Evolutionary conservation across 768 basidiomycete genomes (phyloP), one percentile per base, ranked within the genome.

Genomic region (Polyporus arcularius): DNA sequence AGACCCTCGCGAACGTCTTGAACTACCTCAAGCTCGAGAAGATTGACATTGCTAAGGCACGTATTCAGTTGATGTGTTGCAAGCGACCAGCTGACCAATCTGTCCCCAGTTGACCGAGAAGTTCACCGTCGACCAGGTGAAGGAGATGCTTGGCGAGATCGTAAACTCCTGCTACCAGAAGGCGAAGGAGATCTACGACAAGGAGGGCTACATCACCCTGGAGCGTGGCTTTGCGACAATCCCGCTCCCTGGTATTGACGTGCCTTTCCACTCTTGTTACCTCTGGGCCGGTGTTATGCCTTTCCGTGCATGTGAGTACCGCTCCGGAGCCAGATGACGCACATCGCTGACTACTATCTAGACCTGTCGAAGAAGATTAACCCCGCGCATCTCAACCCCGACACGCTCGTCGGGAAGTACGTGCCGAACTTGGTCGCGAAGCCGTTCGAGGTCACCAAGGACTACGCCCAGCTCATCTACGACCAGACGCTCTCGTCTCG

Each of bases 211-310:
- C 67, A 93, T 99, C 77, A 90, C 89, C 68, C 86, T 99, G 53
- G 96, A 99, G 68, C 92, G 97, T 68, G 97, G 97, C 8, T 97
- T 95, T 67, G 96, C 96, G 0, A 95, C 94, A 18, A 96, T 96
- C 59, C 94, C 94, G 43, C 82, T 96, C 41, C 93, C 96, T 41
- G 96, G 96, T 62, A 98, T 99, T 68, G 97, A 98, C 68, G 97
- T 99, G 1, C 97, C 97, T 4, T 99, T 99, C 92, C 97, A 99
- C 75, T 98, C 97, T 4, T 90, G 96, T 61, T 99, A 98, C 76
- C 84, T 99, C 41, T 99, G 97, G 97, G 96, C 96, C 15, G 95
- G 95, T 71, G 95, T 97, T 31, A 83, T 96, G 87, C 93, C 96
- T 10, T 96, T 97, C 92, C 87, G 95, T 67, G 92, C 94, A 58